Evolutionary conservation across 2,329 filamentous ascomycete species (phyloP).

Genomic region (Clathrospora elynae): DNA sequence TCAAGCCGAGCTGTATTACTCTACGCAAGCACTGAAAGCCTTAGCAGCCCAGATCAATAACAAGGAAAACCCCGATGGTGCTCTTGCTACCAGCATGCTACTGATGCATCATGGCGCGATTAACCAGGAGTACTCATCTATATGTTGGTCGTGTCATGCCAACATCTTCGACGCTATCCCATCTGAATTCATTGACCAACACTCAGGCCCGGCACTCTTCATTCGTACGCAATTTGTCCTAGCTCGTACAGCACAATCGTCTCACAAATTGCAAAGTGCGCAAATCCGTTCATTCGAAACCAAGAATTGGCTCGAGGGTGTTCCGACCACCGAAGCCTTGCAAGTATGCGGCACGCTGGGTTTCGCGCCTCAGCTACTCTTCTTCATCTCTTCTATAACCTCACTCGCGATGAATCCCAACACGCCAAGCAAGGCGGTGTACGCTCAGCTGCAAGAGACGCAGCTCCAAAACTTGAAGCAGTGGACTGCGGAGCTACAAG

Average conservation of each 20-base stretch:
- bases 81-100: constrained; percentile 42
- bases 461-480: constrained; percentile 37
- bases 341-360: constrained; percentile 34
- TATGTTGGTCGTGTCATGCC: constrained; percentile 44
- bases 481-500: constrained; percentile 33
- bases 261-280: constrained; percentile 25
- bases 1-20: constrained; percentile 43
- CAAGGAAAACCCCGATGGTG: constrained; percentile 36
- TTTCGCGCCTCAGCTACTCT: constrained; percentile 39
- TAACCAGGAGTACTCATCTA: constrained; percentile 32
- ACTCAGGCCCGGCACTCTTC: constrained; percentile 37
- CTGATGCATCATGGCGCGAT: constrained; percentile 41
- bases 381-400: constrained; percentile 38
- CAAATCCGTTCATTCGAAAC: constrained; percentile 34
- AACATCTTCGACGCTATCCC: constrained; percentile 42
- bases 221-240: constrained; percentile 38
- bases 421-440: constrained; percentile 25
- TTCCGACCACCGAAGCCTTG: constrained; percentile 26
- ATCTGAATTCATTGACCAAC: constrained; percentile 24
- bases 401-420: constrained; percentile 24
- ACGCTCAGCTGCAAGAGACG: constrained; percentile 33
- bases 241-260: constrained; percentile 36
- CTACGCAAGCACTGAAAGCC: constrained; percentile 38
- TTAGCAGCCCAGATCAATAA: constrained; percentile 36
- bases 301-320: constrained; percentile 31